Percentiles rank a stretch among this genome's conserved stretches.
phyloP scores from a whole-genome alignment of 2,329 filamentous ascomycete species.

The Fusarium coicis region DNA sequence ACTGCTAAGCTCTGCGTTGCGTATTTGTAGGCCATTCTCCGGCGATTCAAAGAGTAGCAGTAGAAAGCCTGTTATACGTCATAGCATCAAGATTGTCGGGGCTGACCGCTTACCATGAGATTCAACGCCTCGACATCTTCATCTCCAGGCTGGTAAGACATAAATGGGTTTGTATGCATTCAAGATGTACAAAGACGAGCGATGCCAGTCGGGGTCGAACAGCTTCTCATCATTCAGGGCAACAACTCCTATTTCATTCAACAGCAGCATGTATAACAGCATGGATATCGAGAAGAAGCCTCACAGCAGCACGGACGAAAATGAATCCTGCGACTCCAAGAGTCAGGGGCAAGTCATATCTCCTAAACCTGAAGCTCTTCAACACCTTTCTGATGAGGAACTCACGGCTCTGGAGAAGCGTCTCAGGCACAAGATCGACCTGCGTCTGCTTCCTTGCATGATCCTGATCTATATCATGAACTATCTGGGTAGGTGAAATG shows the following conservation, averaged over 20 bases:
- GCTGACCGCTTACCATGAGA: background rate
- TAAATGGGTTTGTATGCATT: too few species aligned
- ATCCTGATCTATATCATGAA: constrained; percentile 15
- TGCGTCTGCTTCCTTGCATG: background rate
- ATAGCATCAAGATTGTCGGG: too few species aligned
- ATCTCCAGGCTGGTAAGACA: background rate
- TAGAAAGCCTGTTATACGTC: background rate
- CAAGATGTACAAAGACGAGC: background rate
- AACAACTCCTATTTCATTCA: background rate
- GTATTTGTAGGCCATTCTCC: background rate
- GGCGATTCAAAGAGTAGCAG: background rate
- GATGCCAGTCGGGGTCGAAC: background rate
- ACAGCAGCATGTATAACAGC: background rate
- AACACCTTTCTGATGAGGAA: background rate
- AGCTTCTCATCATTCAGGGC: background rate
- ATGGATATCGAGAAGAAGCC: background rate
- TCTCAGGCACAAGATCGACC: background rate
- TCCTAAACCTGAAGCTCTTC: background rate
- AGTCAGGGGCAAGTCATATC: background rate
- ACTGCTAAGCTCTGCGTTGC: background rate
- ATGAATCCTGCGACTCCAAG: background rate
- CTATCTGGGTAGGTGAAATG: background rate
- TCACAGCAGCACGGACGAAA: background rate
- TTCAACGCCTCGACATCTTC: background rate
- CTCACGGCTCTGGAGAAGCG: background rate